Evolutionary conservation across 2,329 filamentous ascomycete species (phyloP).

Genomic region (Hypoxylon sp.): DNA sequence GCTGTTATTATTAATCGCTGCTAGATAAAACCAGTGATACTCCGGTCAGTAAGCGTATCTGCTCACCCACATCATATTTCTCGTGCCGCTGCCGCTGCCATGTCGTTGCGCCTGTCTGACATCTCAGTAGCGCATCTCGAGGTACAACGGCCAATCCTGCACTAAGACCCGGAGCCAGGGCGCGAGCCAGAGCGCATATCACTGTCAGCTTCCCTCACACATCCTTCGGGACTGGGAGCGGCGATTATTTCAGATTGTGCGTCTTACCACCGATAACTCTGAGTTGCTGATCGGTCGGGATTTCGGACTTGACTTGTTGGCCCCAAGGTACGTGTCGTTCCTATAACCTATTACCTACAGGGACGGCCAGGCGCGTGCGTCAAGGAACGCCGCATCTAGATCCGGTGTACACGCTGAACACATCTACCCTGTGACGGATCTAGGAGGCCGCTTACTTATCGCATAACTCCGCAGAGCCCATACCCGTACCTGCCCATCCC

Average conservation of each 20-base stretch:
- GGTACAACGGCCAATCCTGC: conserved; percentile 9
- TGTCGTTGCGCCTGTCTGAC: conserved; percentile 23
- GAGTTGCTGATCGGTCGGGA: conserved; percentile 8
- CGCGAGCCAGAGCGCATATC: conserved; percentile 1
- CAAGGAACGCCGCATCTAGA: conserved; percentile 6
- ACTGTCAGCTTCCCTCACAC: conserved; percentile 26
- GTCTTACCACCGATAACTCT: conserved; percentile 27
- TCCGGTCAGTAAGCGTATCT: conserved; percentile 22
- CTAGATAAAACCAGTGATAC: conserved; percentile 26
- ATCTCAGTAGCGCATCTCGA: conserved; percentile 11
- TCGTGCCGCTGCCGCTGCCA: conserved; percentile 1
- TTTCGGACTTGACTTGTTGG: conserved; percentile 26
- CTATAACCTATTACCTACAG: conserved; percentile 23
- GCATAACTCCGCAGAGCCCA: conserved; percentile 19
- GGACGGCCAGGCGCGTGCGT: conserved; percentile 11
- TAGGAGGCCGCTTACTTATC: conserved; percentile 31
- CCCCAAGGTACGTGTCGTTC: conserved; percentile 22
- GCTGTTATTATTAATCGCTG: conserved; percentile 11
- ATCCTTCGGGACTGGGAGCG: conserved; percentile 12
- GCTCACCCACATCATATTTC: conserved; percentile 25
- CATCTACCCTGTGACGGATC: conserved; percentile 17
- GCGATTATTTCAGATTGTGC: conserved; percentile 23
- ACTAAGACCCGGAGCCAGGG: too few relatives aligned
- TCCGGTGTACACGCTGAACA: conserved; percentile 22
- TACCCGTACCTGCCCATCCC: conserved; percentile 4